Evolutionary conservation across 345 rosid genomes (phyloP).

Genomic region (Kernera saxatilis): DNA sequence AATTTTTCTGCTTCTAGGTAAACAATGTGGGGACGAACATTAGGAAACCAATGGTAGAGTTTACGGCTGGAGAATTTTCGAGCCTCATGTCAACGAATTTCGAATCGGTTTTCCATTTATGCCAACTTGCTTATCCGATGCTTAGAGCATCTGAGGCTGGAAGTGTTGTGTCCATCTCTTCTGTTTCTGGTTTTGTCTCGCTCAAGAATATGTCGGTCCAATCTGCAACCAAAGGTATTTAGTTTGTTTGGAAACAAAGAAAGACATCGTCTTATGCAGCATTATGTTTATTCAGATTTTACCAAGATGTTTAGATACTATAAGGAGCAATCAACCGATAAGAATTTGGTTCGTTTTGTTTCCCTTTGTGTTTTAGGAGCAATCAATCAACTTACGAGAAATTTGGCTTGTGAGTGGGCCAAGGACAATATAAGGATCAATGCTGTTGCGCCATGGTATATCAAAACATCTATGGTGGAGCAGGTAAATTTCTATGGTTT

Average conservation of each 20-base stretch:
- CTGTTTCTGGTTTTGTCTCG: constrained; percentile 70
- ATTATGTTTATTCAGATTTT: background rate
- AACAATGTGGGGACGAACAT: constrained; percentile 77
- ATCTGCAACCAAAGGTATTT: constrained; percentile 68
- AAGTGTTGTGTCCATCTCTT: constrained; percentile 63
- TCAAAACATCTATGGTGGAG: constrained; percentile 78
- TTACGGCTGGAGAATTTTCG: constrained; percentile 52
- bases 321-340: constrained; percentile 45
- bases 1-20: constrained; percentile 28
- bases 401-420: constrained; percentile 84
- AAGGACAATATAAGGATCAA: constrained; percentile 73
- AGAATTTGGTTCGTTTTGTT: background rate
- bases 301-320: background rate
- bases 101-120: constrained; percentile 65
- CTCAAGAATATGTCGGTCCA: constrained; percentile 68
- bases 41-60: constrained; percentile 60
- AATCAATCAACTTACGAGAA: constrained; percentile 66
- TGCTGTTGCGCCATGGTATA: constrained; percentile 86
- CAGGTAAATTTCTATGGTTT: constrained; percentile 39
- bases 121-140: constrained; percentile 70
- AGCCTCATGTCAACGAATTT: constrained; percentile 59
- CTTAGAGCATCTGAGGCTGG: constrained; percentile 53
- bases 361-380: constrained; percentile 45
- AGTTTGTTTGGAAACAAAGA: background rate
- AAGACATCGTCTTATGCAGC: background rate